Base-by-base conservation (phyloP, 768 basidiomycete genomes). In the Tylopilus sp. region DNA sequence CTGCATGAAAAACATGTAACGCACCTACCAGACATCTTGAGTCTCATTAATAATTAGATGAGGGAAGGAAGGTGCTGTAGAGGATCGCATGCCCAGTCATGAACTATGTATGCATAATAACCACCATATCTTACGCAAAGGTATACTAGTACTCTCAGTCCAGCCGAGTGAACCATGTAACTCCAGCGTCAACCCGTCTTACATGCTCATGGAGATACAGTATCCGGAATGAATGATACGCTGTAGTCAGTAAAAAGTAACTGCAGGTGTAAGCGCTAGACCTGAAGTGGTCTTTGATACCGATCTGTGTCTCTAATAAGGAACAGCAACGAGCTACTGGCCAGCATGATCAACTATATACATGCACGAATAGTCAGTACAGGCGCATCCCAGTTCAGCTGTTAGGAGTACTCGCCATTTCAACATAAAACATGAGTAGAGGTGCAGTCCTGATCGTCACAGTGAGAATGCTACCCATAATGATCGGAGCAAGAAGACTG, bases 391-490 rank as follows among this genome's bases (percentile, higher is more conserved):
- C 26, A 7, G 12, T 16, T 9, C n/a, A 1, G 38, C 11, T 4
- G 16, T 6, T 46, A 3, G 7, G 19, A 4, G 11, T n/a, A 9
- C 61, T 24, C 25, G 68, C 67, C 56, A 55, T n/a, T 19, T 65
- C 63, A 7, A 67, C 44, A 31, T 67, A 54, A 52, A 67, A 67
- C 26, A 63, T 10, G 44, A 67, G 36, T 22, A 67, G 11, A 28
- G 66, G 66, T 8, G 16, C 14, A 1, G 50, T 57, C n/a, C 34
- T 41, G 24, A 67, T 65, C 10, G 68, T 63, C 31, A 55, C 50
- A 12, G 63, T 61, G 24, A 70, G 41, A 30, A 70, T 58, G 36
- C 65, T 44, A 8, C 68, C 68, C 65, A 71, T 67, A 40, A 71
- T 48, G 47, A 71, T 26, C 3, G 68, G 66, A 5, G 70, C 69